Percentiles rank a stretch among this genome's conserved stretches.
Conservation (phyloP, 140 eudicot genomes). For the Bidens hawaiensis region DNA sequence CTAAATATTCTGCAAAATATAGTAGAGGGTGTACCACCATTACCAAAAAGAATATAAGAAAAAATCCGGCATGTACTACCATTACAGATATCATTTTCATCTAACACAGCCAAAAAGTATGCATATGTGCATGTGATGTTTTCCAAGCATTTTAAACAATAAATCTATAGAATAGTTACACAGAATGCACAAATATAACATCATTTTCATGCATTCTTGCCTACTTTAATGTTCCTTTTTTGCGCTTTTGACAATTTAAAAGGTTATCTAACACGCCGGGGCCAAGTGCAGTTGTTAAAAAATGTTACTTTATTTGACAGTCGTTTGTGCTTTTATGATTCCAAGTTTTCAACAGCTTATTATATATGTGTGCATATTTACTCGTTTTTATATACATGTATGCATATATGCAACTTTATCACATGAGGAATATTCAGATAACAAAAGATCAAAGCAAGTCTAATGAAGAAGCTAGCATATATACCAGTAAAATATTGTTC, state of each 20-base stretch:
- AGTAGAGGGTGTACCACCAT: no score
- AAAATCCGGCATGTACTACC: no score
- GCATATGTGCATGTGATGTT: no score
- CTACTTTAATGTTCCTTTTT: neutral
- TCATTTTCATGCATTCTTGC: neutral
- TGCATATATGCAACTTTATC: slow-evolving; percentile 9
- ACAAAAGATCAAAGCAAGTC: slow-evolving; percentile 17
- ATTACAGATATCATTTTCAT: no score
- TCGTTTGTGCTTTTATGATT: slow-evolving; percentile 5
- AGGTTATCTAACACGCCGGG: neutral
- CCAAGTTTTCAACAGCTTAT: slow-evolving; percentile 15
- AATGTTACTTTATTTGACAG: neutral
- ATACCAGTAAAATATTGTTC: neutral
- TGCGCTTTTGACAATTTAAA: neutral
- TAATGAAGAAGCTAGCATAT: slow-evolving; percentile 17
- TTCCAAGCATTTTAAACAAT: no score
- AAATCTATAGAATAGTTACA: no score
- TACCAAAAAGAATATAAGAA: no score
- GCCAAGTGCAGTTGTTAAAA: neutral
- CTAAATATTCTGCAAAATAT: no score
- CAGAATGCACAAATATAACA: no score
- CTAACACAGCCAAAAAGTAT: no score
- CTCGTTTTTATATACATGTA: slow-evolving; percentile 1
- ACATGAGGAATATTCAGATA: slow-evolving; percentile 13
- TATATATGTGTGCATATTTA: neutral